Conservation (phyloP, 2,329 filamentous ascomycete genomes). For the Chaetomium globosum region DNA sequence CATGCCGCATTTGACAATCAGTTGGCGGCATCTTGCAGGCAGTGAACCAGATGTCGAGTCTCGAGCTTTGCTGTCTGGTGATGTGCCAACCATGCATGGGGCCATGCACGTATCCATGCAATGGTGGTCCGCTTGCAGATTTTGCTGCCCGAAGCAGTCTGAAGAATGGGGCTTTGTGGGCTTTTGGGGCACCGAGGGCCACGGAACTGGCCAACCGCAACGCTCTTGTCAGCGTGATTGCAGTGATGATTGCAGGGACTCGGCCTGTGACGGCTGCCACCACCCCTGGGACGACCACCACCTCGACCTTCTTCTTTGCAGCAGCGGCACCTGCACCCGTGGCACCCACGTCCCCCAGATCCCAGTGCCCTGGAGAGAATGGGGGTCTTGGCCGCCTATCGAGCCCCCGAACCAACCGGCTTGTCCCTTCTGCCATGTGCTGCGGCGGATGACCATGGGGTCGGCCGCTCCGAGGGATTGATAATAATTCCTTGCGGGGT, state of each 20-base stretch:
- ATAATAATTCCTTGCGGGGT: slow-evolving; percentile 8
- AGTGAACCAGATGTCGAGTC: slow-evolving; percentile 12
- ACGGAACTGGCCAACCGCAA: slow-evolving; percentile 10
- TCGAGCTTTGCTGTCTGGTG: slow-evolving; percentile 14
- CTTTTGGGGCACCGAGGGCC: not conserved
- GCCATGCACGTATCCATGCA: slow-evolving; percentile 24
- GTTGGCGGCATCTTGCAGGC: slow-evolving; percentile 24
- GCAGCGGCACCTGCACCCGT: slow-evolving; percentile 8
- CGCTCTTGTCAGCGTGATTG: slow-evolving; percentile 12
- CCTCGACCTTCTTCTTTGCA: slow-evolving; percentile 2
- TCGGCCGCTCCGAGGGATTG: not conserved
- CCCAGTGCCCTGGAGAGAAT: slow-evolving; percentile 15
- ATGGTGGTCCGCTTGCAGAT: slow-evolving; percentile 17
- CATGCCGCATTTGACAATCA: slow-evolving; percentile 14
- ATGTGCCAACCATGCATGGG: slow-evolving; percentile 24
- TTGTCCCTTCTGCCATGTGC: slow-evolving; percentile 2
- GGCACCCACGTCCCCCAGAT: not conserved
- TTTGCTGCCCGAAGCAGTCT: slow-evolving; percentile 16
- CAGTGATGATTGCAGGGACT: slow-evolving; percentile 14
- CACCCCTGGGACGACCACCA: not conserved
- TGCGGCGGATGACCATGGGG: slow-evolving; percentile 1
- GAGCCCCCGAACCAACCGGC: slow-evolving; percentile 12
- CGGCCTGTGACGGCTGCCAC: not conserved
- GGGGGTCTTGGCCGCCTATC: slow-evolving; percentile 3
- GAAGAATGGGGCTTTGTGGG: slow-evolving; percentile 1